Evolutionary conservation across 176 grass and related monocot species (phyloP).

Genomic region (Zea mays): DNA sequence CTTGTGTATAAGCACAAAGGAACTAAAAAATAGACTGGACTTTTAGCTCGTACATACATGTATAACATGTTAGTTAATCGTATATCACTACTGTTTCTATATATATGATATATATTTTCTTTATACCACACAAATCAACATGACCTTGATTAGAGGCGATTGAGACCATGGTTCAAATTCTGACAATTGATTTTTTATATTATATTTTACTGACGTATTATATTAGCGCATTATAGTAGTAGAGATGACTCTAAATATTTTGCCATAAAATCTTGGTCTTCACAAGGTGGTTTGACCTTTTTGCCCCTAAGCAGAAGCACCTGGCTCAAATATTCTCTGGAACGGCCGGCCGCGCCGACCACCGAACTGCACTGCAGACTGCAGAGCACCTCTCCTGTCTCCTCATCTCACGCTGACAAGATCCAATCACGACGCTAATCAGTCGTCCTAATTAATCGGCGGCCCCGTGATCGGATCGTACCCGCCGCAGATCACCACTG

Average conservation of each 20-base stretch:
- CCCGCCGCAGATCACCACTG: neutral
- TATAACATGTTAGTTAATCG: no score
- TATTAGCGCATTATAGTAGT: no score
- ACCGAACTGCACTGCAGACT: neutral
- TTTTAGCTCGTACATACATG: no score
- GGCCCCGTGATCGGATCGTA: conserved; percentile 32
- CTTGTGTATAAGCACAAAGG: no score
- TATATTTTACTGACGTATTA: no score
- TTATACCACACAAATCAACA: no score
- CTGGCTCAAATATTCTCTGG: conserved; percentile 2
- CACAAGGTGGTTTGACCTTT: neutral
- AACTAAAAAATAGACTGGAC: no score
- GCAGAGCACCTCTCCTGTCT: neutral
- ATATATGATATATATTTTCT: no score
- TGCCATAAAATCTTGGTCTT: neutral
- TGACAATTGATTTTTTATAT: no score
- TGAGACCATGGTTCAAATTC: no score
- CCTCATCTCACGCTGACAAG: conserved; percentile 29
- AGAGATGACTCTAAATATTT: neutral
- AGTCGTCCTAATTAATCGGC: conserved; percentile 20
- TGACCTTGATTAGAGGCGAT: no score
- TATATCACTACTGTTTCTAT: no score
- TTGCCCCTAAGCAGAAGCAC: neutral
- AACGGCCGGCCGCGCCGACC: neutral
- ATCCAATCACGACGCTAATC: conserved; percentile 27